Evolutionary conservation across 2,329 filamentous ascomycete species (phyloP).

Genomic region (Colletotrichum sp.): DNA sequence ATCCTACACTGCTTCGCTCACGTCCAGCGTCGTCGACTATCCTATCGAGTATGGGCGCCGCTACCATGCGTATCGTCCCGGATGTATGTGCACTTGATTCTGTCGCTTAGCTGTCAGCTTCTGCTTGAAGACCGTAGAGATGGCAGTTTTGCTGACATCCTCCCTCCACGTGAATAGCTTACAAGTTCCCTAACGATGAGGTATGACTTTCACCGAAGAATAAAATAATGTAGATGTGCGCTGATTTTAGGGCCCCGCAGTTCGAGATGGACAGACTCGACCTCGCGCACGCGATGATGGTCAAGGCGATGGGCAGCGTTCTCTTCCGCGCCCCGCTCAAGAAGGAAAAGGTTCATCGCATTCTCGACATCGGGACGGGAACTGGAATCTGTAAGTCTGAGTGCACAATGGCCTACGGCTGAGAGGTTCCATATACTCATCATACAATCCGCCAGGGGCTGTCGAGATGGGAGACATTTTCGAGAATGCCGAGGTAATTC

Average conservation of each 20-base stretch:
- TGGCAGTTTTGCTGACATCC: neutral
- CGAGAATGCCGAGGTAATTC: neutral
- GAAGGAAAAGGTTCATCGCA: conserved; percentile 28
- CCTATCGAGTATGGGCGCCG: neutral
- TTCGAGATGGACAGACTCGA: neutral
- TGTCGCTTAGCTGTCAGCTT: neutral
- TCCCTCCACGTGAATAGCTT: neutral
- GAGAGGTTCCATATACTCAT: no score
- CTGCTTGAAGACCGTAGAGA: neutral
- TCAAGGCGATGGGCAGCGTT: neutral
- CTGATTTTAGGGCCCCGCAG: fast-evolving
- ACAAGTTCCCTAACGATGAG: neutral
- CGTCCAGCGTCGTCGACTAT: neutral
- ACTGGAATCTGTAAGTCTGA: conserved; percentile 58
- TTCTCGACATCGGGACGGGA: conserved; percentile 65
- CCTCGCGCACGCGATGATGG: neutral
- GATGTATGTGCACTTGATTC: neutral
- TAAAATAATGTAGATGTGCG: no score
- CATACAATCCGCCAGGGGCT: fast-evolving
- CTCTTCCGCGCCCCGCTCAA: neutral
- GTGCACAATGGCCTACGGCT: no score
- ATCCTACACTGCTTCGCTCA: neutral
- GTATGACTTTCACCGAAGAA: neutral
- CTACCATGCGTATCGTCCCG: neutral
- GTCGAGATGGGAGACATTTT: neutral